Evolutionary conservation across 805 yeast species (phyloP).

Genomic region (Lachancea dasiensis): DNA sequence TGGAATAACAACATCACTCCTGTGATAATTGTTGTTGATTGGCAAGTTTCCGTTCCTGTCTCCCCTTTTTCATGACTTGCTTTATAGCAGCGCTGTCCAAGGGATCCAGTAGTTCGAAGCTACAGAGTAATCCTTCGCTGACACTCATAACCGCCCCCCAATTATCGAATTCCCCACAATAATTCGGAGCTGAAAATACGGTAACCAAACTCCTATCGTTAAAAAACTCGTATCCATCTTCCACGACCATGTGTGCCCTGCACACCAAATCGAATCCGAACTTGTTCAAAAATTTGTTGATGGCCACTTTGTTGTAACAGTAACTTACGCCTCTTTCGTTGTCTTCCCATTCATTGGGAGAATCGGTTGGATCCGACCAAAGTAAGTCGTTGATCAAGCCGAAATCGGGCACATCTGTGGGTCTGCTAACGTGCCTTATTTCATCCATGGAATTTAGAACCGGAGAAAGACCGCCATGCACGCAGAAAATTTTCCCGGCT

Average conservation of each 20-base stretch:
- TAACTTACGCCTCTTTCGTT: slow-evolving; percentile 82
- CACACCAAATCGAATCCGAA: slow-evolving; percentile 74
- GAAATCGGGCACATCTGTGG: slow-evolving; percentile 78
- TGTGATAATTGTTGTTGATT: slow-evolving; percentile 28
- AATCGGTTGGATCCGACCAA: slow-evolving; percentile 77
- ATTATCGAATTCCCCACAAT: slow-evolving; percentile 51
- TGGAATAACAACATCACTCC: no score
- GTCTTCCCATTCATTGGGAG: slow-evolving; percentile 60
- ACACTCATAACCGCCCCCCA: slow-evolving; percentile 99
- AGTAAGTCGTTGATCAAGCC: slow-evolving; percentile 72
- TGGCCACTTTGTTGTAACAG: slow-evolving; percentile 67
- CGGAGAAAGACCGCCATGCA: slow-evolving; percentile 82
- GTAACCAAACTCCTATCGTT: slow-evolving; percentile 70
- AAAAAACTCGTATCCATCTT: slow-evolving; percentile 82
- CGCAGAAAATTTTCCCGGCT: slow-evolving; percentile 89
- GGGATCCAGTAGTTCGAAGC: slow-evolving; percentile 91
- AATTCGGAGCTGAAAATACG: slow-evolving; percentile 77
- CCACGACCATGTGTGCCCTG: slow-evolving; percentile 86
- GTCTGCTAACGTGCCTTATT: slow-evolving; percentile 65
- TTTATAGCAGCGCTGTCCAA: slow-evolving; percentile 88
- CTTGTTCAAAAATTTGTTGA: slow-evolving; percentile 57
- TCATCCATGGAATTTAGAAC: slow-evolving; percentile 58
- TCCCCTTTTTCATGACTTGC: slow-evolving; percentile 92
- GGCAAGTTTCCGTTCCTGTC: slow-evolving; percentile 73
- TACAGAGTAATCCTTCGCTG: slow-evolving; percentile 83